A percentile compares a stretch with the other conserved stretches of the same genome.
phyloP scores from a whole-genome alignment of 805 yeast species.

The Lachancea mirantina region DNA sequence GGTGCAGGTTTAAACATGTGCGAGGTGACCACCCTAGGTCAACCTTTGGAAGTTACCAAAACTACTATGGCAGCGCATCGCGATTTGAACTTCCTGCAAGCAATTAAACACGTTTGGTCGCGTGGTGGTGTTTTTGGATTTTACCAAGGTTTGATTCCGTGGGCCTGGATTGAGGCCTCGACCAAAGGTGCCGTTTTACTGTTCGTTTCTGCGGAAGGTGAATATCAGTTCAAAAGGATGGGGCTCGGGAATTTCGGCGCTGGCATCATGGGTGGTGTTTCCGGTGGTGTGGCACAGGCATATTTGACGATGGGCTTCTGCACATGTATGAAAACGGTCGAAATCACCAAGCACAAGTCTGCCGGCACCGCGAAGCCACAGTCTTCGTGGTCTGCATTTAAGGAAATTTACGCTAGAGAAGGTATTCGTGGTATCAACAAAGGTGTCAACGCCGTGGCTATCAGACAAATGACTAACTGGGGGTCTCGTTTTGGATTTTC shows the following conservation, averaged over 20 bases:
- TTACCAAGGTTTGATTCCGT: constrained; percentile 95
- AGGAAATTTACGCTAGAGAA: constrained; percentile 73
- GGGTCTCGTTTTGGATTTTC: constrained; percentile 94
- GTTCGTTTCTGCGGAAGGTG: constrained; percentile 89
- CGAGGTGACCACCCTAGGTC: constrained; percentile 92
- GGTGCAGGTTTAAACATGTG: constrained; percentile 92
- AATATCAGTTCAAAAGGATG: constrained; percentile 57
- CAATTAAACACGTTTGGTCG: constrained; percentile 74
- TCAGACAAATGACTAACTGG: constrained; percentile 98
- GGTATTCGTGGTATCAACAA: constrained; percentile 93
- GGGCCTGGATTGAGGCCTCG: constrained; percentile 99
- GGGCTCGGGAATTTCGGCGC: constrained; percentile 69
- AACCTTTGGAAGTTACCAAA: constrained; percentile 91
- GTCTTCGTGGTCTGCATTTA: constrained; percentile 79
- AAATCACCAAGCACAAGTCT: constrained; percentile 86
- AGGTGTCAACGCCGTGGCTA: constrained; percentile 98
- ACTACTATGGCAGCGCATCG: constrained; percentile 99
- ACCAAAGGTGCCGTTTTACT: constrained; percentile 95
- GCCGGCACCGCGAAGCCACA: constrained; percentile 53
- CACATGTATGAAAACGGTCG: constrained; percentile 98
- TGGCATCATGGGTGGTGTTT: constrained; percentile 93
- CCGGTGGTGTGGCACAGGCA: constrained; percentile 96
- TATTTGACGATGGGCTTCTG: constrained; percentile 96
- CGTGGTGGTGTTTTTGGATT: constrained; percentile 91
- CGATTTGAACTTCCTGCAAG: constrained; percentile 54